Percentiles rank a stretch among this genome's conserved stretches.
These are phyloP conservation scores for Phylloboletellus chloephorus DNA, from an alignment of 1,284 basidiomycete species.

Conservation along the genomic window DNA sequence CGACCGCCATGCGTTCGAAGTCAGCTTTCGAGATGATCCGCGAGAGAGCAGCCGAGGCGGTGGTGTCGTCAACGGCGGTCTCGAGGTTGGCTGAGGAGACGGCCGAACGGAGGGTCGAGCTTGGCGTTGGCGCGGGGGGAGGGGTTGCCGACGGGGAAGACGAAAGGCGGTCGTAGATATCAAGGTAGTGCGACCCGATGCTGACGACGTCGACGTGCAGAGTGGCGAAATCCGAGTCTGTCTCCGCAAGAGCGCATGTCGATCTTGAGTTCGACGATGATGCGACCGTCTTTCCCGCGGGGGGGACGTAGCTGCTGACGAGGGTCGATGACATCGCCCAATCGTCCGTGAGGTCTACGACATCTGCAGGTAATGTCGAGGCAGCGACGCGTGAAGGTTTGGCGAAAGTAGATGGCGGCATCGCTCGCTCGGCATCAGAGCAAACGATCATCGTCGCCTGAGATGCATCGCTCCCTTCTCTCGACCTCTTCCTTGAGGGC, in stretches of 20 bases:
- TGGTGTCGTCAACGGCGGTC: constrained; percentile 50
- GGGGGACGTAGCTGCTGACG: constrained; percentile 19
- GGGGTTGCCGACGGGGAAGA: not conserved
- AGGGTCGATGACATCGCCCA: constrained; percentile 26
- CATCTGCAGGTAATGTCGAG: constrained; percentile 1
- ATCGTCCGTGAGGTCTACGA: constrained; percentile 29
- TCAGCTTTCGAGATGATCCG: constrained; percentile 87
- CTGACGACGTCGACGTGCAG: constrained; percentile 44
- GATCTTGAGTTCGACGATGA: constrained; percentile 5
- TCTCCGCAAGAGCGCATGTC: not conserved
- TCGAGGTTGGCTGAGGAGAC: constrained; percentile 53
- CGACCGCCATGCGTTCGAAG: constrained; percentile 77
- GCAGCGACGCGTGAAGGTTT: constrained; percentile 4
- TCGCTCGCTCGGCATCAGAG: constrained; percentile 28
- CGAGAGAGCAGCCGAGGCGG: constrained; percentile 71
- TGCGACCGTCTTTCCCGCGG: constrained; percentile 17
- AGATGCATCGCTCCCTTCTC: constrained; percentile 19
- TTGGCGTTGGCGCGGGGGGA: constrained; percentile 11
- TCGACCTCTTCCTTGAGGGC: not conserved
- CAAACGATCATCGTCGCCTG: constrained; percentile 21
- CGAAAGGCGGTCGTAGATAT: constrained; percentile 15
- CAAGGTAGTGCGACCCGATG: constrained; percentile 31
- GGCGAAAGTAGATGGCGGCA: constrained; percentile 7
- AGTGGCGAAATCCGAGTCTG: constrained; percentile 24
- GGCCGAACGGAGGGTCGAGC: constrained; percentile 23